Conservation (phyloP, 1,139 yeast genomes). For the Nakaseomyces nivariensis region DNA sequence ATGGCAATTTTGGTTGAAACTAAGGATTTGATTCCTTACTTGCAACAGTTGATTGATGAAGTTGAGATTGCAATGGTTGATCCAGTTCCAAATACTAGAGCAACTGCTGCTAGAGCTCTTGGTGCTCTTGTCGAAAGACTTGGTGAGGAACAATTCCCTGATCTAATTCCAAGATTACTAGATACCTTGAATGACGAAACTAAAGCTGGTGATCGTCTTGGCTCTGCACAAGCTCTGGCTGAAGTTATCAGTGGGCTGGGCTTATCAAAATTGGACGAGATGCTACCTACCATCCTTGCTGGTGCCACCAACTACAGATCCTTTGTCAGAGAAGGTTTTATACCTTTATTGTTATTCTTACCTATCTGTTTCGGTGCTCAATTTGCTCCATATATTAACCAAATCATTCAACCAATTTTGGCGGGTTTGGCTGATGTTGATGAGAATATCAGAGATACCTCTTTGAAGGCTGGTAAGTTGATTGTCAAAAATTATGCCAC, state of each 20-base stretch:
- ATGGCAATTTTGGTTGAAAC: slow-evolving; percentile 94
- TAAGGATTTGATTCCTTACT: slow-evolving; percentile 75
- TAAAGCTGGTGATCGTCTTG: slow-evolving; percentile 87
- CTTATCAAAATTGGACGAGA: slow-evolving; percentile 72
- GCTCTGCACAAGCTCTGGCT: slow-evolving; percentile 94
- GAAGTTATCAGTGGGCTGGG: slow-evolving; percentile 94
- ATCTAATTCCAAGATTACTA: slow-evolving; percentile 71
- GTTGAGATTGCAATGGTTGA: slow-evolving; percentile 94
- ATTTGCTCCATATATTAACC: slow-evolving; percentile 78
- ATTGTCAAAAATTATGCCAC: slow-evolving; percentile 87
- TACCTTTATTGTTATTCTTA: slow-evolving; percentile 79
- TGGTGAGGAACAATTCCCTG: slow-evolving; percentile 95
- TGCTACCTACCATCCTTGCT: slow-evolving; percentile 70
- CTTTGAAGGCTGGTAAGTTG: slow-evolving; percentile 87
- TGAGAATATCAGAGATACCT: slow-evolving; percentile 80
- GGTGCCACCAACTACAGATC: slow-evolving; percentile 59
- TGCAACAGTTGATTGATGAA: slow-evolving; percentile 66
- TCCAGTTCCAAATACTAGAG: slow-evolving; percentile 94
- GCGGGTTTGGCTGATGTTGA: slow-evolving; percentile 84
- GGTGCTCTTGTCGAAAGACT: slow-evolving; percentile 93
- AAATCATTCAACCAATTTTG: slow-evolving; percentile 82
- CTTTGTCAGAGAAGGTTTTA: slow-evolving; percentile 81
- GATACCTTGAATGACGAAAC: slow-evolving; percentile 67
- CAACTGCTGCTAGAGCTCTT: slow-evolving; percentile 94
- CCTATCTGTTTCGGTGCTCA: slow-evolving; percentile 94